Conservation (phyloP, 495 filamentous ascomycete species). For the Talaromyces borbonicus region DNA sequence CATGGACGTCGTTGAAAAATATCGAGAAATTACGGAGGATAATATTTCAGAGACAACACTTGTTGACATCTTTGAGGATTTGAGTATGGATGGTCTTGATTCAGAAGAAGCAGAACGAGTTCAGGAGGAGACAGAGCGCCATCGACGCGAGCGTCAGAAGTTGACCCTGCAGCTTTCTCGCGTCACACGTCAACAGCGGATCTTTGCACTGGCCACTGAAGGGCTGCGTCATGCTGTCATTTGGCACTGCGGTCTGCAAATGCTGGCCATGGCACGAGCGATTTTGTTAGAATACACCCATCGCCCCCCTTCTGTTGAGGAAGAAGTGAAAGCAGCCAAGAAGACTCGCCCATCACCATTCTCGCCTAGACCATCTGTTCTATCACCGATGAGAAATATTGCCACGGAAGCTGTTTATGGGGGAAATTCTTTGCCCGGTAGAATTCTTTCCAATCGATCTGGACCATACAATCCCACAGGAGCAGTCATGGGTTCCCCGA, state of each 20-base stretch:
- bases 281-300: slow-evolving; percentile 20
- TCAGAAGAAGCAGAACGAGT: slow-evolving; percentile 5
- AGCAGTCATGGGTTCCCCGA: too few species aligned
- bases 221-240: slow-evolving; percentile 22
- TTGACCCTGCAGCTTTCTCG: slow-evolving; percentile 12
- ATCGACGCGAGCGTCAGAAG: slow-evolving; percentile 16
- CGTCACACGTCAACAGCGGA: slow-evolving; percentile 16
- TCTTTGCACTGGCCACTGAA: slow-evolving; percentile 18
- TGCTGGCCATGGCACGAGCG: slow-evolving; percentile 23
- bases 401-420: too few species aligned
- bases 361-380: not conserved
- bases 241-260: slow-evolving; percentile 22
- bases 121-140: slow-evolving; percentile 5
- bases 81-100: not conserved
- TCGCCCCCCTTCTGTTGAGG: slow-evolving; percentile 7
- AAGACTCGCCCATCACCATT: not conserved
- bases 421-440: too few species aligned
- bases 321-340: not conserved
- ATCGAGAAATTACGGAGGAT: slow-evolving; percentile 6
- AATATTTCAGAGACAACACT: slow-evolving; percentile 8
- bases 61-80: not conserved
- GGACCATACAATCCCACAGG: too few species aligned
- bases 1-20: slow-evolving; percentile 40
- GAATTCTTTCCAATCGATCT: too few species aligned
- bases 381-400: too few species aligned